Conservation (phyloP, 768 basidiomycete species). For the Mycena indigotica region DNA sequence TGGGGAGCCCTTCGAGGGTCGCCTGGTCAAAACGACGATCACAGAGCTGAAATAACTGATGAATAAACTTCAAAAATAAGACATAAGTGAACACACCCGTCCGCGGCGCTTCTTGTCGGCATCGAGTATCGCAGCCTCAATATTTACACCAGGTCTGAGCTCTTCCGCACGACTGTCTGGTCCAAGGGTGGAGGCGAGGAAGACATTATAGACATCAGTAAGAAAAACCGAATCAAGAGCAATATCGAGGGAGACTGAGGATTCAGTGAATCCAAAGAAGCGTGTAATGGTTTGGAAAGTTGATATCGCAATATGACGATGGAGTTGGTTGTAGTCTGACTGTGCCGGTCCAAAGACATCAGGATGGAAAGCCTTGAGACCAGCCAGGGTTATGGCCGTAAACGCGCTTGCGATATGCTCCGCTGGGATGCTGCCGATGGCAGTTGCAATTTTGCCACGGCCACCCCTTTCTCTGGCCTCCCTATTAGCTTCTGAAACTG, state of each 20-base stretch:
- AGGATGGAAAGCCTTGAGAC: not conserved
- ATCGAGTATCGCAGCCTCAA: not conserved
- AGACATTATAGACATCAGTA: conserved; percentile 6
- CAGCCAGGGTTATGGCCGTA: not conserved
- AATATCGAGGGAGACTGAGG: not conserved
- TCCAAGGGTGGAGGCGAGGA: not conserved
- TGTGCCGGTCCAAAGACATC: conserved; percentile 3
- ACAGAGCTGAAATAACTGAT: not conserved
- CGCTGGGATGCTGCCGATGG: not conserved
- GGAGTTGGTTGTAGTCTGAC: conserved; percentile 10
- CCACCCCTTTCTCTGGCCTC: no score
- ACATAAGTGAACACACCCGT: not conserved
- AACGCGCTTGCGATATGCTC: not conserved
- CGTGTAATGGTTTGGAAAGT: not conserved
- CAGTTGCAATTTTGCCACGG: not conserved
- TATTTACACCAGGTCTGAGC: not conserved
- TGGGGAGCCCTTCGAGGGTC: not conserved
- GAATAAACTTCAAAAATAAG: not conserved
- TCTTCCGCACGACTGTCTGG: not conserved
- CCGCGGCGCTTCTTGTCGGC: not conserved
- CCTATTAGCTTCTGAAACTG: no score
- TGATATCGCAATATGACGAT: conserved; percentile 6
- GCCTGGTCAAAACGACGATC: not conserved
- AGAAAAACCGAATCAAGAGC: not conserved
- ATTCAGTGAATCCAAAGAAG: not conserved